Percentiles rank a stretch among this genome's conserved stretches.
These are phyloP conservation scores for Ascochyta rabiei DNA, from an alignment of 2,329 filamentous ascomycete genomes.

Conservation along the genomic window DNA sequence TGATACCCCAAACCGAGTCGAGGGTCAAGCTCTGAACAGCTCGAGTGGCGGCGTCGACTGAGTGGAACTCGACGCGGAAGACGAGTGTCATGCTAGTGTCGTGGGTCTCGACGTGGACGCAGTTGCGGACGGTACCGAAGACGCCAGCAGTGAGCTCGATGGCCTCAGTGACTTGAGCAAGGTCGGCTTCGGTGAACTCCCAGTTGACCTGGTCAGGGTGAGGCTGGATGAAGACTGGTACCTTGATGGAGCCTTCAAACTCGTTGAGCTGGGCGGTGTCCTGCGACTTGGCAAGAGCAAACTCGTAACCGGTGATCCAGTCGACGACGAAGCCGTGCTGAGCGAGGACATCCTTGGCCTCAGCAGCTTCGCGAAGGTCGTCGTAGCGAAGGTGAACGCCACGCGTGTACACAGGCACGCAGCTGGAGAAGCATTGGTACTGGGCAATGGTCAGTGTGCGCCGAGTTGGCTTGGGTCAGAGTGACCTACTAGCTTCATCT, in stretches of 20 bases:
- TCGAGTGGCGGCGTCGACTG: constrained; percentile 36
- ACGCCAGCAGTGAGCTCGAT: constrained; percentile 20
- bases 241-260: constrained; percentile 43
- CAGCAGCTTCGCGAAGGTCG: constrained; percentile 43
- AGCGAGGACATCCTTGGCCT: constrained; percentile 32
- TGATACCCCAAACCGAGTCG: constrained; percentile 20
- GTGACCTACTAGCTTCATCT: constrained; percentile 41
- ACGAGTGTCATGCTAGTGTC: constrained; percentile 22
- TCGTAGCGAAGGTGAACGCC: constrained; percentile 48
- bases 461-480: background rate
- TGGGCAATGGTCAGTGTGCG: constrained; percentile 26
- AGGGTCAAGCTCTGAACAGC: constrained; percentile 26
- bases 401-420: constrained; percentile 27
- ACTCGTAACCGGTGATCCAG: constrained; percentile 34
- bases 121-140: constrained; percentile 29
- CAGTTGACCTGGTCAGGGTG: constrained; percentile 18
- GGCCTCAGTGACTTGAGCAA: constrained; percentile 18
- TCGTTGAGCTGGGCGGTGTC: constrained; percentile 31
- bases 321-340: constrained; percentile 27
- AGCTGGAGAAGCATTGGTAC: constrained; percentile 35
- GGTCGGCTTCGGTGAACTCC: constrained; percentile 23
- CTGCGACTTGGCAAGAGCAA: constrained; percentile 32
- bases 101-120: constrained; percentile 26
- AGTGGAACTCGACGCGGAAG: constrained; percentile 43
- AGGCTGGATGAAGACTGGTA: constrained; percentile 25